Conservation (phyloP, 148 eudicot genomes). For the Chenopodium quinoa region DNA sequence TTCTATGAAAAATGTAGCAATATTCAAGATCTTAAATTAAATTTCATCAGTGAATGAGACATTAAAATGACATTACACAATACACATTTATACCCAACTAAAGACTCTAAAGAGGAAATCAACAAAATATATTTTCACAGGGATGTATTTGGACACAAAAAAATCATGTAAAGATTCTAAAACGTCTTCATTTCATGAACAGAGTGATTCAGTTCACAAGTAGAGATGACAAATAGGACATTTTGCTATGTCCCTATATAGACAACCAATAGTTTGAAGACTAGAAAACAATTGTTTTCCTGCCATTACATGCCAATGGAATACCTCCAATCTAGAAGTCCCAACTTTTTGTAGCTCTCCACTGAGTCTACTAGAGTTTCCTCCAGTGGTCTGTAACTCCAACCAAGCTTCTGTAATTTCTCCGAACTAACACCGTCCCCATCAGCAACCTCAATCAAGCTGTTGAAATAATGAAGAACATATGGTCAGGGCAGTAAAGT, state of each 20-base stretch:
- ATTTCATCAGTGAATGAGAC: too few species aligned
- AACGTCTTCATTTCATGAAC: not conserved
- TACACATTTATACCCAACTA: too few species aligned
- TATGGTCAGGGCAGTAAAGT: not conserved
- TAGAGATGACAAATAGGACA: not conserved
- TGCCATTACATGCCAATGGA: not conserved
- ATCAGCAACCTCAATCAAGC: conserved; percentile 29
- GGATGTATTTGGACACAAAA: not conserved
- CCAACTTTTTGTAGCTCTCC: conserved; percentile 35
- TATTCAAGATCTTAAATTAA: too few species aligned
- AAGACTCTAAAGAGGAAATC: too few species aligned
- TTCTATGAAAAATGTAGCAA: too few species aligned
- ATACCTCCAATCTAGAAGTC: conserved; percentile 27
- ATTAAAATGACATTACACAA: too few species aligned
- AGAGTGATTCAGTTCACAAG: not conserved
- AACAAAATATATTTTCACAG: too few species aligned
- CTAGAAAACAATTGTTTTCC: not conserved
- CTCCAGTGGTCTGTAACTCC: conserved; percentile 43
- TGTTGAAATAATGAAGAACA: conserved; percentile 1
- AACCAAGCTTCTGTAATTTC: conserved; percentile 48
- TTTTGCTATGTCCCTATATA: not conserved
- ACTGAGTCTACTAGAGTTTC: conserved; percentile 42
- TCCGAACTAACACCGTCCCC: conserved; percentile 26
- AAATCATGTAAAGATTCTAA: not conserved
- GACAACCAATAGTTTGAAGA: not conserved